These are phyloP conservation scores for Herpetomonas samuelpessoai DNA, from an alignment of 208 protist genomes.

Conservation along the genomic window DNA sequence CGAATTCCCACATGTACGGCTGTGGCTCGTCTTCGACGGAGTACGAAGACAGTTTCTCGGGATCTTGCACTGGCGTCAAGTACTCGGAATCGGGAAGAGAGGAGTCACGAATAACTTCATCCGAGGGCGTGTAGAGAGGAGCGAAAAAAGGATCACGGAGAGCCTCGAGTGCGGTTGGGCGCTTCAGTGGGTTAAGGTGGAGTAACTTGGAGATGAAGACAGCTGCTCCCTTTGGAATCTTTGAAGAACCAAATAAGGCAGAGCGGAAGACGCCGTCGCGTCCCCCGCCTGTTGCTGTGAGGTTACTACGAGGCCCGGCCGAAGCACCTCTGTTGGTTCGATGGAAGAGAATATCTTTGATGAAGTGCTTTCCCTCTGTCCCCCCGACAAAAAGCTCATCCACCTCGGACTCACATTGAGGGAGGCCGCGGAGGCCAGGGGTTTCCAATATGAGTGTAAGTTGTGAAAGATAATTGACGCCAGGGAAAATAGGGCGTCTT, in stretches of 20 bases:
- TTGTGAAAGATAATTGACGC: constrained; percentile 58
- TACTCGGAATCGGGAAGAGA: constrained; percentile 19
- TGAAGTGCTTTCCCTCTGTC: constrained; percentile 59
- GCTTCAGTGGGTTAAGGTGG: constrained; percentile 44
- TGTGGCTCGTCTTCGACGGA: constrained; percentile 26
- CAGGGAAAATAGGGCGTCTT: constrained; percentile 92
- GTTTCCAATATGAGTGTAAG: constrained; percentile 49
- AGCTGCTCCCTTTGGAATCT: constrained; percentile 37
- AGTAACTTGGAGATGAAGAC: constrained; percentile 58
- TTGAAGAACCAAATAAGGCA: constrained; percentile 56
- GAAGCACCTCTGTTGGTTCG: constrained; percentile 11
- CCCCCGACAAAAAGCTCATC: constrained; percentile 62
- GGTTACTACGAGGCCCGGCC: not conserved
- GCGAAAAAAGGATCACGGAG: constrained; percentile 67
- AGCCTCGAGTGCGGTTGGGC: constrained; percentile 56
- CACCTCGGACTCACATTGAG: constrained; percentile 65
- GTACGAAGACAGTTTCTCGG: constrained; percentile 10
- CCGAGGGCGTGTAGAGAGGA: constrained; percentile 22
- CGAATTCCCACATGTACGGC: constrained; percentile 48
- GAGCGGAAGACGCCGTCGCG: constrained; percentile 33
- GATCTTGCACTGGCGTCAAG: constrained; percentile 3
- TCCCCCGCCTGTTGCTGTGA: not conserved
- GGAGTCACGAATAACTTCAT: constrained; percentile 75
- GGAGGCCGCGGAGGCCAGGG: constrained; percentile 83
- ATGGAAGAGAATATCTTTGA: constrained; percentile 45